phyloP scores from a whole-genome alignment of 306 rosid genomes.

The Quercus parvula region DNA sequence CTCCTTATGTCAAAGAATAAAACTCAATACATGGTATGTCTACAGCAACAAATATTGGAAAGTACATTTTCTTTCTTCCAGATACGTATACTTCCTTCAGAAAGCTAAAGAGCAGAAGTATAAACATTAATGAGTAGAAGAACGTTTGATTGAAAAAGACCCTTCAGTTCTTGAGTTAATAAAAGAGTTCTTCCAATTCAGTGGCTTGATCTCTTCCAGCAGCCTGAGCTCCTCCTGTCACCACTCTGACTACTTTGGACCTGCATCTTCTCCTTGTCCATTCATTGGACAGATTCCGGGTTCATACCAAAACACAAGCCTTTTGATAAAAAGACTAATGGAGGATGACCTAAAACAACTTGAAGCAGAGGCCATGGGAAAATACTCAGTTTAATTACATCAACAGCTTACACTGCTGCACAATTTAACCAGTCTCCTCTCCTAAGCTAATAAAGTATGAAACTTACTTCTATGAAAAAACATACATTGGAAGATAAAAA shows the following conservation, averaged over 20 bases:
- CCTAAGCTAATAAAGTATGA: not conserved
- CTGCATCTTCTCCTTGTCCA: not conserved
- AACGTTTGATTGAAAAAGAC: slow-evolving; percentile 2
- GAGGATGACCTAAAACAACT: not conserved
- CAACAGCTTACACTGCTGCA: not conserved
- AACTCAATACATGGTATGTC: not conserved
- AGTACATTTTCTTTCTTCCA: not conserved
- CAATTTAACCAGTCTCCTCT: not conserved
- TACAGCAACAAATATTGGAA: not conserved
- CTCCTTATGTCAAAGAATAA: not conserved
- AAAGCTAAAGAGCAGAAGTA: slow-evolving; percentile 6
- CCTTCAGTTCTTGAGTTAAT: not conserved
- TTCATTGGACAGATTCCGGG: not conserved
- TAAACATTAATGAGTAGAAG: not conserved
- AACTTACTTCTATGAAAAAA: not conserved
- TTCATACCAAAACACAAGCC: not conserved
- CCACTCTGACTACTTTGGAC: not conserved
- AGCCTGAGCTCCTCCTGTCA: not conserved
- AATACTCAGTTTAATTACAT: not conserved
- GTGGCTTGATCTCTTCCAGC: not conserved
- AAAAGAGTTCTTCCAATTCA: not conserved
- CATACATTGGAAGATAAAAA: not conserved
- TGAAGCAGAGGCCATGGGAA: not conserved
- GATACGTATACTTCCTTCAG: not conserved
- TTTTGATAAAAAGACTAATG: not conserved